Evolutionary conservation across 352 stramenopile species (phyloP), one percentile per base, ranked within the genome.

Genomic region (Lagenidium giganteum): DNA sequence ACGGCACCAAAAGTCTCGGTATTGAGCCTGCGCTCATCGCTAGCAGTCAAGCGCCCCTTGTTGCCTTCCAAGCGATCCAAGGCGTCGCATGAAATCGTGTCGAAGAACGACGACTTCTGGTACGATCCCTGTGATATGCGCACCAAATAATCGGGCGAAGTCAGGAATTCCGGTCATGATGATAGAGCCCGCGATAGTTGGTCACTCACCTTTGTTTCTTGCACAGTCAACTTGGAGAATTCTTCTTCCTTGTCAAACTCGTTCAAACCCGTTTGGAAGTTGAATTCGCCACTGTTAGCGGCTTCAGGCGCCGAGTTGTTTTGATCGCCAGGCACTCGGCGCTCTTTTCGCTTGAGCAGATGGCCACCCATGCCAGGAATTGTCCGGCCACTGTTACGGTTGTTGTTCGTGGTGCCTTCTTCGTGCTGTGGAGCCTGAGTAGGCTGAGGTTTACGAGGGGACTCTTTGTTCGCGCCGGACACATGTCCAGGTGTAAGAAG

Each of bases 81-180:
- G 17, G 83, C 80, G 46, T 95, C 83, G 43, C 83, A 95, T 33
- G 82, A 94, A 40, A 95, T 93, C 29, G 85, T 88, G 55, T 95
- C 83, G 40, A 95, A 95, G 64, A 95, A 95, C 20, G 77, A 92
- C 24, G 74, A 87, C 40, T 95, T 94, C 47, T 93, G 80, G 60
- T 95, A 94, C 41, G 71, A 82, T 5, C 70, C 76, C 61, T 79
- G 46, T 21, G 4, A 23, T 22, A 20, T n/a, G n/a, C n/a, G n/a
- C n/a, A n/a, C n/a, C n/a, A n/a, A n/a, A n/a, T n/a, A n/a, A n/a
- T n/a, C n/a, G n/a, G n/a, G n/a, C n/a, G n/a, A n/a, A n/a, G n/a
- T n/a, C n/a, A n/a, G n/a, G n/a, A n/a, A n/a, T n/a, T n/a, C n/a
- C n/a, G n/a, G n/a, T n/a, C n/a, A n/a, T n/a, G n/a, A n/a, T n/a